Conservation (phyloP, 2,329 filamentous ascomycete genomes). For the Sporothrix pseudoabietina region DNA sequence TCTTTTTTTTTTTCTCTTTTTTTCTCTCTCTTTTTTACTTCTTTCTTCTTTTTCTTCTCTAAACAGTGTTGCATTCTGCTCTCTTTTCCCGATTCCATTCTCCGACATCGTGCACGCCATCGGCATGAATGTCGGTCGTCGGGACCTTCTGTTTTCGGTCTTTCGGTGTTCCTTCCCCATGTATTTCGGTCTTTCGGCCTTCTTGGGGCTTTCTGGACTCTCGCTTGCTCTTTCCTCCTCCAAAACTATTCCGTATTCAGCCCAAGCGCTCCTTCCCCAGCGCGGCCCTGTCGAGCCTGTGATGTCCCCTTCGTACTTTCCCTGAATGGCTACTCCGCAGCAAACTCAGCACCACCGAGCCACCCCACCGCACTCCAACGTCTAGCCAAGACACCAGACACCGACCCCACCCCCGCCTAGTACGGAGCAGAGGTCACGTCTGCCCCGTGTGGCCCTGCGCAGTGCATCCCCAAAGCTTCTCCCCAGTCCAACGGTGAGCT, state of each 20-base stretch:
- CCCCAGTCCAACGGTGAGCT: not conserved
- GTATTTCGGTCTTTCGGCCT: conserved; percentile 12
- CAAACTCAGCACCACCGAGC: not conserved
- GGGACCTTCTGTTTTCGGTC: conserved; percentile 6
- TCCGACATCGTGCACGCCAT: not conserved
- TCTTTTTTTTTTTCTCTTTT: not conserved
- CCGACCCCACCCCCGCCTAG: conserved; percentile 11
- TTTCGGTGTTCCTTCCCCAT: conserved; percentile 14
- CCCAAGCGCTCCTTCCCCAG: conserved; percentile 8
- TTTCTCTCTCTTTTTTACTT: no score
- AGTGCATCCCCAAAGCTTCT: conserved; percentile 14
- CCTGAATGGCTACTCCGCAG: conserved; percentile 18
- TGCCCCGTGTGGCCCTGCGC: not conserved
- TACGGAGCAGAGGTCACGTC: not conserved
- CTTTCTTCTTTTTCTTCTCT: not conserved
- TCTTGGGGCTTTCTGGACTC: not conserved
- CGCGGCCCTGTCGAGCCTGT: not conserved
- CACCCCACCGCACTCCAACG: not conserved
- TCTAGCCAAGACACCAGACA: conserved; percentile 6
- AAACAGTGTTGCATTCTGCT: not conserved
- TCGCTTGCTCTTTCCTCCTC: not conserved
- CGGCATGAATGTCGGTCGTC: conserved; percentile 13
- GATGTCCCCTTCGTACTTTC: not conserved
- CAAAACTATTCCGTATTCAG: conserved; percentile 9
- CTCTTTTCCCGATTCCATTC: conserved; percentile 10